These are phyloP conservation scores for Candida tropicalis DNA, from an alignment of 1,139 yeast genomes.

Conservation along the genomic window DNA sequence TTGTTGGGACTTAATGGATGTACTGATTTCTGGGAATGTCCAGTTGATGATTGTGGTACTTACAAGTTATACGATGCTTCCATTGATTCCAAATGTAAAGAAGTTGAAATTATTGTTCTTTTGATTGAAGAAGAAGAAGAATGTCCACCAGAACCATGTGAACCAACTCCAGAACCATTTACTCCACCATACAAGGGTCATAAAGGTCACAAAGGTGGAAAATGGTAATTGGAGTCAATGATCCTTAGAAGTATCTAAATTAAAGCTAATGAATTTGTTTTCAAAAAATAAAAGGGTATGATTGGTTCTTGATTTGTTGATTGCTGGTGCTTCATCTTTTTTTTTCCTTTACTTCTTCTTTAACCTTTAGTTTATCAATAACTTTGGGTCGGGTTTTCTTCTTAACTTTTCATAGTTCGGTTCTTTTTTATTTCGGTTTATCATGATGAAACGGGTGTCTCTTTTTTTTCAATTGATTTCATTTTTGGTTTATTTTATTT, in stretches of 20 bases:
- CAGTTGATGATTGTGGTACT: slow-evolving; percentile 35
- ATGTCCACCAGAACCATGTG: neutral
- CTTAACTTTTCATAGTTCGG: no score
- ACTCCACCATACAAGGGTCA: no score
- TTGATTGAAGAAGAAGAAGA: slow-evolving; percentile 1
- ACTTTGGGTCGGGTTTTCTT: no score
- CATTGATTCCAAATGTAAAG: slow-evolving; percentile 21
- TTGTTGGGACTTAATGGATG: slow-evolving; percentile 13
- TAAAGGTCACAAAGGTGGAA: neutral
- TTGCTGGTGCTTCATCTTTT: no score
- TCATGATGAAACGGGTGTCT: no score
- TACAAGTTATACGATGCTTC: slow-evolving; percentile 14
- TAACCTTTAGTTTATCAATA: no score
- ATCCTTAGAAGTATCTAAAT: no score
- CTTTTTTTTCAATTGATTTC: no score
- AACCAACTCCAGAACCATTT: neutral
- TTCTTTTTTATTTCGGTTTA: no score
- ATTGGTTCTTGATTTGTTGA: no score
- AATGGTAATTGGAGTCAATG: neutral
- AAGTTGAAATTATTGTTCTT: slow-evolving; percentile 8
- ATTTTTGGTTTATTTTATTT: neutral
- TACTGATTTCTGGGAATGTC: slow-evolving; percentile 34
- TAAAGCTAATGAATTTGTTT: neutral
- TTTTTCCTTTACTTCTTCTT: no score
- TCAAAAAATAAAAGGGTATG: no score